Conservation (phyloP, 2,329 filamentous ascomycete species). For the Mycosphaerella sp. region DNA sequence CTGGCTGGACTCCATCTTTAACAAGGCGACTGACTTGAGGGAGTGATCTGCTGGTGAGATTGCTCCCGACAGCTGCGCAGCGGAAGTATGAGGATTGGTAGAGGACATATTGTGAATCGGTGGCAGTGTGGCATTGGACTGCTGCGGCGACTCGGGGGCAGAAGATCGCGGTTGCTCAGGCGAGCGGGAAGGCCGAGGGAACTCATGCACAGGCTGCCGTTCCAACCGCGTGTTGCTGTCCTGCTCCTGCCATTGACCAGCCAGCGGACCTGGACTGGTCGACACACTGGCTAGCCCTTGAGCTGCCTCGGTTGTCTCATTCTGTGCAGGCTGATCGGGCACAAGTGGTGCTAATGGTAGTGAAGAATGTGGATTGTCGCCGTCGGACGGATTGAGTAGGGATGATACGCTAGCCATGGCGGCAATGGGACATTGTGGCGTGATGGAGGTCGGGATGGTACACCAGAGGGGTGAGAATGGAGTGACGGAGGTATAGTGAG, state of each 20-base stretch:
- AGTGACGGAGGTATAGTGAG: too few species aligned
- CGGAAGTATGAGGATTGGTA: background rate
- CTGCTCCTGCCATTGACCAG: constrained; percentile 15
- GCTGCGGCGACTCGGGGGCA: constrained; percentile 29
- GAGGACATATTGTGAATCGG: constrained; percentile 34
- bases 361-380: background rate
- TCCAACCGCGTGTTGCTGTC: background rate
- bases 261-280: constrained; percentile 19
- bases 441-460: background rate
- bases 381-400: constrained; percentile 36
- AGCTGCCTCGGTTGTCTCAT: constrained; percentile 34
- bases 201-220: background rate
- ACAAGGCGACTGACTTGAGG: constrained; percentile 39
- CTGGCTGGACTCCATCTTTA: constrained; percentile 43
- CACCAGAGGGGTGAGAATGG: too few species aligned
- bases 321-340: background rate
- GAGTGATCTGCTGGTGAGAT: constrained; percentile 34
- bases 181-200: constrained; percentile 35
- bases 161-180: constrained; percentile 39
- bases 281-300: constrained; percentile 33
- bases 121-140: constrained; percentile 37
- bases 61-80: background rate
- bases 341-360: background rate
- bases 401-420: constrained; percentile 30
- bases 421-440: background rate